These are phyloP conservation scores for Coprinopsis cinerea DNA, from an alignment of 768 basidiomycete genomes.

Conservation along the genomic window DNA sequence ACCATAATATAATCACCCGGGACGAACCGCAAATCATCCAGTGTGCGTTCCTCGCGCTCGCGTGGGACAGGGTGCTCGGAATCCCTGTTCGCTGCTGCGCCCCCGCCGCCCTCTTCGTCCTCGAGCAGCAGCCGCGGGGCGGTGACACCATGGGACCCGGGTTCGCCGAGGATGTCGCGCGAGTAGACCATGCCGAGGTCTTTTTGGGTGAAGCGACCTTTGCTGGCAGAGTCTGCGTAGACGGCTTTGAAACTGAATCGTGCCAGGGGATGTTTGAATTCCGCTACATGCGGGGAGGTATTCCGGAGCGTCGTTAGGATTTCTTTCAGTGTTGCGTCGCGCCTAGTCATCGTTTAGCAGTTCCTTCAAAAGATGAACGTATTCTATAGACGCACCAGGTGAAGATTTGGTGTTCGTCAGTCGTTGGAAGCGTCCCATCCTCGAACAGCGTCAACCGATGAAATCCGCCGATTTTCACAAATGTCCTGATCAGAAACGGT, in stretches of 20 bases:
- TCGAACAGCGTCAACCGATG: slow-evolving; percentile 73
- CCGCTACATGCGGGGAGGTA: slow-evolving; percentile 57
- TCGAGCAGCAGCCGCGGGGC: slow-evolving; percentile 50
- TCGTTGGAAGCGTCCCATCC: slow-evolving; percentile 67
- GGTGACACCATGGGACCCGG: slow-evolving; percentile 50
- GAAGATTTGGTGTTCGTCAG: slow-evolving; percentile 79
- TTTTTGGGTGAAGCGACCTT: slow-evolving; percentile 68
- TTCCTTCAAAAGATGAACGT: no score
- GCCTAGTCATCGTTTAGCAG: slow-evolving; percentile 53
- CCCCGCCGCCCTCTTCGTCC: background rate
- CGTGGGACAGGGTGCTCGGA: slow-evolving; percentile 20
- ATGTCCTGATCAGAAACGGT: slow-evolving; percentile 77
- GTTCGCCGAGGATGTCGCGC: slow-evolving; percentile 79
- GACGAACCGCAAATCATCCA: slow-evolving; percentile 74
- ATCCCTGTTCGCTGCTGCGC: background rate
- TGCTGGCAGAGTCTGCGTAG: slow-evolving; percentile 67
- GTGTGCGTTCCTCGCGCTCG: slow-evolving; percentile 60
- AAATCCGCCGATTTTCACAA: slow-evolving; percentile 76
- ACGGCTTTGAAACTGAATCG: slow-evolving; percentile 78
- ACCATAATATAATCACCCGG: slow-evolving; percentile 78
- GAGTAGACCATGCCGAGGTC: slow-evolving; percentile 80
- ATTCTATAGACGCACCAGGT: slow-evolving; percentile 79
- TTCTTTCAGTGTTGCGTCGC: slow-evolving; percentile 76
- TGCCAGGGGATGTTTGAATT: slow-evolving; percentile 77
- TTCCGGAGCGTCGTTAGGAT: slow-evolving; percentile 73